Conservation (phyloP, 1,139 yeast species). For the Lodderomyces pseudojiufengensis region DNA sequence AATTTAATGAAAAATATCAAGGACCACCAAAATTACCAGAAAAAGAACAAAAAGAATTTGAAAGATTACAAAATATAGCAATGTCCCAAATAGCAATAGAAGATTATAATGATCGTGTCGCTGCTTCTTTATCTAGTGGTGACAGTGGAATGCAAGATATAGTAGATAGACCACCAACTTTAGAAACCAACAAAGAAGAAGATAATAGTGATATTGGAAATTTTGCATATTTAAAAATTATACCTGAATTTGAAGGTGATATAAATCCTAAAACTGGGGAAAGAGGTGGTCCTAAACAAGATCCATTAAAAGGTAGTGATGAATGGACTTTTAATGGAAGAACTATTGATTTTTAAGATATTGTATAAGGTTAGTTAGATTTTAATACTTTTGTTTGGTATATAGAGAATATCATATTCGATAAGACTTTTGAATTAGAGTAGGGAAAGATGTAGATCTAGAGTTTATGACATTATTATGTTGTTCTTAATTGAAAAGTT, state of each 20-base stretch:
- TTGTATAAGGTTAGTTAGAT: too few relatives aligned
- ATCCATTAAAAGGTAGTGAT: slow-evolving; percentile 69
- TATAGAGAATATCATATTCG: neutral
- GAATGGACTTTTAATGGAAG: slow-evolving; percentile 96
- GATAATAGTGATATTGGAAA: slow-evolving; percentile 50
- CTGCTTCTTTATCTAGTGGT: slow-evolving; percentile 9
- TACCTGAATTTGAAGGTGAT: slow-evolving; percentile 96
- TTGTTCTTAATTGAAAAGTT: too few relatives aligned
- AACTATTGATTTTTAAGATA: slow-evolving; percentile 89
- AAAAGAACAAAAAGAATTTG: slow-evolving; percentile 92
- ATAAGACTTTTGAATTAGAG: too few relatives aligned
- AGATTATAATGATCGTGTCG: slow-evolving; percentile 53
- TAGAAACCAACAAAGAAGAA: neutral
- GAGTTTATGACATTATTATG: too few relatives aligned
- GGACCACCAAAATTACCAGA: slow-evolving; percentile 83
- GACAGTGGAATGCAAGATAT: neutral
- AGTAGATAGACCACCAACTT: slow-evolving; percentile 30
- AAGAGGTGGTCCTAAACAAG: slow-evolving; percentile 97
- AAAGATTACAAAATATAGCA: slow-evolving; percentile 76
- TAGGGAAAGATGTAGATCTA: neutral
- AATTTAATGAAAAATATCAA: slow-evolving; percentile 42
- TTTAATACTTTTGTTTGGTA: neutral
- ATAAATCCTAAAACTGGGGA: slow-evolving; percentile 93
- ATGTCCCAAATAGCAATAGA: slow-evolving; percentile 77
- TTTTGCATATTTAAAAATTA: slow-evolving; percentile 65